These are phyloP conservation scores for Carex kokanica DNA, from an alignment of 176 grass and related monocot genomes.

Conservation along the genomic window DNA sequence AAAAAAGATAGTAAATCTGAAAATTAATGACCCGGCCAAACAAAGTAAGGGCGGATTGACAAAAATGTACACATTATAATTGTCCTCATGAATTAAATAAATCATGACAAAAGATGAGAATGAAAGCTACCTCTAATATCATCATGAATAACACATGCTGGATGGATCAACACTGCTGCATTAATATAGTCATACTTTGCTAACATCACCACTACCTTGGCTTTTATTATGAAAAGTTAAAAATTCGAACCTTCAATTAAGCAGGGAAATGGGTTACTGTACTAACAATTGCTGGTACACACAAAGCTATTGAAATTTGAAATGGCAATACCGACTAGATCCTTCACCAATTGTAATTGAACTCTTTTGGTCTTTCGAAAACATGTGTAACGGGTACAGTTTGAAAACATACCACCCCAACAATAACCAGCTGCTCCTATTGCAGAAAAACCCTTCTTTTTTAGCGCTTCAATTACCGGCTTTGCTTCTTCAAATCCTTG, in stretches of 20 bases:
- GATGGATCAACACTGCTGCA: conserved; percentile 36
- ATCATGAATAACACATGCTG: conserved; percentile 30
- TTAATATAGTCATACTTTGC: conserved; percentile 35
- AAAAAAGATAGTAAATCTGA: neutral
- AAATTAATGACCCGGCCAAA: neutral
- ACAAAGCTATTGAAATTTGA: neutral
- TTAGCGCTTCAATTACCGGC: conserved; percentile 27
- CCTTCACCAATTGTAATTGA: neutral
- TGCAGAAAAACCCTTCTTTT: conserved; percentile 22
- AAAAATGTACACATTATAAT: neutral
- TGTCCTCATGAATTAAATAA: neutral
- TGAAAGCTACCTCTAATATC: conserved; percentile 35
- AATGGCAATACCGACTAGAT: neutral
- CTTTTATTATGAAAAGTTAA: conserved; percentile 3
- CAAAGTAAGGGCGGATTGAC: neutral
- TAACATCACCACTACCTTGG: conserved; percentile 33
- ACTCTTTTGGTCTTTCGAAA: neutral
- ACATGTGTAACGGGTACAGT: neutral
- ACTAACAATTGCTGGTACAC: neutral
- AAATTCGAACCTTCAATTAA: neutral
- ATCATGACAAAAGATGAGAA: neutral
- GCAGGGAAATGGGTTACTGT: neutral
- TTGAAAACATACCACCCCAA: conserved; percentile 30
- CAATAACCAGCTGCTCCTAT: conserved; percentile 35
- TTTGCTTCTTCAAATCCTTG: conserved; percentile 38